phyloP scores from a whole-genome alignment of 352 stramenopile genomes.

The Vaucheria bursata region DNA sequence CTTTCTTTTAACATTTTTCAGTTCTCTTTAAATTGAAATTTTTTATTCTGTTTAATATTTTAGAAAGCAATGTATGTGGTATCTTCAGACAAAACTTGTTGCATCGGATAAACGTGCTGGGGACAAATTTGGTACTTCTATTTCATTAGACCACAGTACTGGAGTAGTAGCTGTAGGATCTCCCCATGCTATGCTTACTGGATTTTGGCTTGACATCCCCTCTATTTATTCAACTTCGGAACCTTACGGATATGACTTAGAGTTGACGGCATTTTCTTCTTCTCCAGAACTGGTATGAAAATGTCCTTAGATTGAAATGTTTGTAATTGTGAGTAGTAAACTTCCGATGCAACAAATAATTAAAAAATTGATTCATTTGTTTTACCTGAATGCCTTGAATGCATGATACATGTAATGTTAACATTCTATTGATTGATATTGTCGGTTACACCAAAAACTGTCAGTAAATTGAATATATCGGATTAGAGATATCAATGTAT shows the following conservation, averaged over 20 bases:
- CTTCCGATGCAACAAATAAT: too few relatives aligned
- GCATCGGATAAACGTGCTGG: conserved; percentile 60
- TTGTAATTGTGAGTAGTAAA: too few relatives aligned
- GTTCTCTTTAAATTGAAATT: too few relatives aligned
- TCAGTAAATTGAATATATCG: too few relatives aligned
- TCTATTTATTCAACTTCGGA: conserved; percentile 40
- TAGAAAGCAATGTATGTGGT: conserved; percentile 25
- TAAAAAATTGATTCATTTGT: too few relatives aligned
- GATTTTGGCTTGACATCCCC: conserved; percentile 30
- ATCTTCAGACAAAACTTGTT: conserved; percentile 30
- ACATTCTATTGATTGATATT: too few relatives aligned
- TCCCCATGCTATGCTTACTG: conserved; percentile 33
- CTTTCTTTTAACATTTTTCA: too few relatives aligned
- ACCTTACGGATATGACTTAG: conserved; percentile 26
- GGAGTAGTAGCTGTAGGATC: conserved; percentile 68
- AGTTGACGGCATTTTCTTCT: conserved; percentile 11
- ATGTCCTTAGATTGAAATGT: conserved; percentile 1
- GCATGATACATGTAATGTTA: too few relatives aligned
- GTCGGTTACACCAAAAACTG: too few relatives aligned
- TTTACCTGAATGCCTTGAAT: too few relatives aligned
- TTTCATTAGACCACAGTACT: conserved; percentile 56
- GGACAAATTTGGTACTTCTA: conserved; percentile 63
- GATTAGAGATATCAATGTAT: too few relatives aligned
- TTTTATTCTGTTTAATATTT: too few relatives aligned
- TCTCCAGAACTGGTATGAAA: conserved; percentile 20